phyloP scores from a whole-genome alignment of 768 basidiomycete species.

The Galerina sulciceps region DNA sequence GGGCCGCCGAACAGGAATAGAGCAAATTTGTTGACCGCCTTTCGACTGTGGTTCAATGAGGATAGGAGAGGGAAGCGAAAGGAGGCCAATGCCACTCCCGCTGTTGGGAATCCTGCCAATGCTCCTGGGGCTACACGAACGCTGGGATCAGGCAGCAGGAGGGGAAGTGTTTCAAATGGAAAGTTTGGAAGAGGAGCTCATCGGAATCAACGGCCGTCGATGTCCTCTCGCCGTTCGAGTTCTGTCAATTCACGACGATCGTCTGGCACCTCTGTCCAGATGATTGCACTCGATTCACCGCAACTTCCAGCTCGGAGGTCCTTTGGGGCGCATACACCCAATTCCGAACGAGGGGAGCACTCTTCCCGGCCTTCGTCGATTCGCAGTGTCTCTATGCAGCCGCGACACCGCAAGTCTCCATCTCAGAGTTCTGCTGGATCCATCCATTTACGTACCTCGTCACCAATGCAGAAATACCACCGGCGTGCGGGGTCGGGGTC shows the following conservation, averaged over 20 bases:
- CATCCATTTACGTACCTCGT: conserved; percentile 65
- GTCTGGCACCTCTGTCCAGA: conserved; percentile 53
- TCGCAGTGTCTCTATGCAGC: conserved; percentile 73
- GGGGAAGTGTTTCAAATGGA: conserved; percentile 14
- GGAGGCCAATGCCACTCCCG: conserved; percentile 37
- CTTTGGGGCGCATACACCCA: conserved; percentile 83
- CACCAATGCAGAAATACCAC: conserved; percentile 81
- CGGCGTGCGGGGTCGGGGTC: conserved; percentile 80
- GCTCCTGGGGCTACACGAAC: conserved; percentile 2
- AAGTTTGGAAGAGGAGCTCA: conserved; percentile 39
- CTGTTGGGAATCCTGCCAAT: conserved; percentile 19
- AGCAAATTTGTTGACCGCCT: conserved; percentile 82
- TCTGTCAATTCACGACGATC: conserved; percentile 86
- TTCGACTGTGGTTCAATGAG: conserved; percentile 92
- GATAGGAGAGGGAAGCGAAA: conserved; percentile 88
- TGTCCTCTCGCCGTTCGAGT: conserved; percentile 86
- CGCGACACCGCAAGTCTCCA: conserved; percentile 73
- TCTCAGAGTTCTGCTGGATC: conserved; percentile 81
- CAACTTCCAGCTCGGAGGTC: conserved; percentile 70
- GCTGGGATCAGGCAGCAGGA: conserved; percentile 2
- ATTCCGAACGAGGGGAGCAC: conserved; percentile 80
- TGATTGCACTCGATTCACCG: conserved; percentile 62
- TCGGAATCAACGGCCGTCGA: conserved; percentile 68
- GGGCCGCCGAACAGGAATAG: conserved; percentile 57
- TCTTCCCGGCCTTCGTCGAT: conserved; percentile 85